These are phyloP conservation scores for Rhodotorula sp. DNA, from an alignment of 1,284 basidiomycete species.

Conservation along the genomic window DNA sequence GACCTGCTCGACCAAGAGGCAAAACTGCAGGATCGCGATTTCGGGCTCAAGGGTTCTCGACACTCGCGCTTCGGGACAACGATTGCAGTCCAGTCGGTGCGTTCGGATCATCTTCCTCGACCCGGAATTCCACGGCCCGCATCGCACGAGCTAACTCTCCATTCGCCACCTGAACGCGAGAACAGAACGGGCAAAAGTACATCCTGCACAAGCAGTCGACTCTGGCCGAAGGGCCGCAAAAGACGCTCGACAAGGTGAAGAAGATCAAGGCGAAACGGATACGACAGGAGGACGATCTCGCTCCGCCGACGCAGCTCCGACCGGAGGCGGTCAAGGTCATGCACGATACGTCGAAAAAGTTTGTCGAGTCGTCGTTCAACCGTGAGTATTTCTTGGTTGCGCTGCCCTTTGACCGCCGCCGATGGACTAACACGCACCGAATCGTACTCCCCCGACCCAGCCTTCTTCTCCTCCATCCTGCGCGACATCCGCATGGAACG, in stretches of 20 bases:
- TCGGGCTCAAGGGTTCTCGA: slow-evolving; percentile 57
- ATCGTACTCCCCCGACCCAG: slow-evolving; percentile 51
- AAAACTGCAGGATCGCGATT: slow-evolving; percentile 1
- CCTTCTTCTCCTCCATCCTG: slow-evolving; percentile 75
- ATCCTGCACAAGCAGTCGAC: slow-evolving; percentile 82
- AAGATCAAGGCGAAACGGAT: slow-evolving; percentile 62
- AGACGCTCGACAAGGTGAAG: slow-evolving; percentile 75
- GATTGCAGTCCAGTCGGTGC: slow-evolving; percentile 63
- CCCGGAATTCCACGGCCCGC: too few relatives aligned
- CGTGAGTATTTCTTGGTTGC: slow-evolving; percentile 56
- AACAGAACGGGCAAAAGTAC: slow-evolving; percentile 49
- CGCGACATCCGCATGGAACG: slow-evolving; percentile 90
- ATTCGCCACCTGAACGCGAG: too few relatives aligned
- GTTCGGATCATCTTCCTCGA: background rate
- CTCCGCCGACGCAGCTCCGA: slow-evolving; percentile 59
- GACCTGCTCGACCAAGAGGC: slow-evolving; percentile 55
- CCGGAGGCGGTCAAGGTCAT: slow-evolving; percentile 66
- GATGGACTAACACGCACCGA: background rate
- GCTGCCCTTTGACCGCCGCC: background rate
- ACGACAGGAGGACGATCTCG: slow-evolving; percentile 57
- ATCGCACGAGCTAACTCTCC: too few relatives aligned
- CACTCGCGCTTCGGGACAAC: slow-evolving; percentile 94
- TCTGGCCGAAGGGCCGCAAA: slow-evolving; percentile 66
- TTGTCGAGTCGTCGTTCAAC: slow-evolving; percentile 80
- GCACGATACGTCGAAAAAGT: slow-evolving; percentile 65